A percentile compares a stretch with the other conserved stretches of the same genome.
Conservation (phyloP, 257 asterid species). For the Solanum gandarillasii region DNA sequence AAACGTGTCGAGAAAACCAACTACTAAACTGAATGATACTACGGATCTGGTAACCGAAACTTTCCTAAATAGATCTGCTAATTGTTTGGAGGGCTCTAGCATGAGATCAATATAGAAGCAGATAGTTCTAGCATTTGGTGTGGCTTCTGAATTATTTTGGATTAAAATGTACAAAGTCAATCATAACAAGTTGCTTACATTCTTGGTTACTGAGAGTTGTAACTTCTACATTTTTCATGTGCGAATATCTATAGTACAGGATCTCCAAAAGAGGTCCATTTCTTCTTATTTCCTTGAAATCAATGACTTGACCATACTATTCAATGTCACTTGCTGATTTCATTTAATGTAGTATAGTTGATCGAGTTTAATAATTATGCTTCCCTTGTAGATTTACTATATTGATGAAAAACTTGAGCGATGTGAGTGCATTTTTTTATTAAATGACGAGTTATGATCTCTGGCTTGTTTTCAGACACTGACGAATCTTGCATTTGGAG, state of each 20-base stretch:
- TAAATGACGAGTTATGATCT: not conserved
- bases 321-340: not conserved
- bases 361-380: not conserved
- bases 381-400: not conserved
- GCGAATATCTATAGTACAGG: not conserved
- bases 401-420: not conserved
- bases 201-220: not conserved
- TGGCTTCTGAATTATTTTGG: not conserved
- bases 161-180: not conserved
- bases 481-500: constrained; percentile 67
- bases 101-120: not conserved
- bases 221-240: not conserved
- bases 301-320: not conserved
- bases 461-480: constrained; percentile 45
- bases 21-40: not conserved
- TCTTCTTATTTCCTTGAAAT: not conserved
- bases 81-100: not conserved
- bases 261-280: not conserved
- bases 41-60: not conserved
- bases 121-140: not conserved
- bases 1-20: not conserved
- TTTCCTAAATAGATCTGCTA: not conserved
- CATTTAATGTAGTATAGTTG: not conserved
- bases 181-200: not conserved
- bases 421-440: not conserved